phyloP scores from a whole-genome alignment of 345 rosid species.

The Tarenaya hassleriana region DNA sequence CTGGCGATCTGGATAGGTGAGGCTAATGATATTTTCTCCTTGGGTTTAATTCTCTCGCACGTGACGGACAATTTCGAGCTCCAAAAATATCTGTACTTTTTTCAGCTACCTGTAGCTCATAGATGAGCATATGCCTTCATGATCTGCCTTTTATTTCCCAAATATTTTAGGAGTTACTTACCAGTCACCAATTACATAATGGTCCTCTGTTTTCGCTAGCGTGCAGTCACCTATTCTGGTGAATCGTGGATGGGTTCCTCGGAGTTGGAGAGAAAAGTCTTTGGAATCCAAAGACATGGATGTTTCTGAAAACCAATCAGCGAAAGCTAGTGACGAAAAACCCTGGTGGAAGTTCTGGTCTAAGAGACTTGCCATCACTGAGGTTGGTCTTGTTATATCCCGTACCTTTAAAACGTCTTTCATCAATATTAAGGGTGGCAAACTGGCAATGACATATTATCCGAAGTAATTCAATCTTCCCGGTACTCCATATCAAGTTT shows the following conservation, averaged over 20 bases:
- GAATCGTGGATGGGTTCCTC: constrained; percentile 98
- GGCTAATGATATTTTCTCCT: constrained; percentile 27
- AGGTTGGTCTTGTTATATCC: constrained; percentile 39
- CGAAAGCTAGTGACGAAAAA: constrained; percentile 32
- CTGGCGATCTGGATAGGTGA: constrained; percentile 60
- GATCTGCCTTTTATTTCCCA: neutral
- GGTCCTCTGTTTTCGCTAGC: constrained; percentile 37
- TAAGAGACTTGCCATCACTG: constrained; percentile 36
- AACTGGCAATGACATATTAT: no score
- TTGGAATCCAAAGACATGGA: constrained; percentile 31
- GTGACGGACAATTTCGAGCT: no score
- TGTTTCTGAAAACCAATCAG: constrained; percentile 25
- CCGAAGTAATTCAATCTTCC: no score
- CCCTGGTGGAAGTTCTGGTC: constrained; percentile 75
- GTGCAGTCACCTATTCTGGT: constrained; percentile 73
- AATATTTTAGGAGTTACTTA: no score
- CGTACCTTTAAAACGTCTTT: constrained; percentile 17
- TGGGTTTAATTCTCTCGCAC: neutral
- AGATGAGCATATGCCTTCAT: neutral
- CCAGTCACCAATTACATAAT: neutral
- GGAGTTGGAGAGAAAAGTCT: constrained; percentile 79
- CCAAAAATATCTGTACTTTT: no score
- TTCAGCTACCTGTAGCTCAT: no score
- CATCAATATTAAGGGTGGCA: constrained; percentile 1
- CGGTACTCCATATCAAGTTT: no score